Percentiles rank a stretch among this genome's conserved stretches.
Evolutionary conservation across 1,139 yeast species (phyloP).

Genomic region (Lodderomyces pseudojiufengensis): DNA sequence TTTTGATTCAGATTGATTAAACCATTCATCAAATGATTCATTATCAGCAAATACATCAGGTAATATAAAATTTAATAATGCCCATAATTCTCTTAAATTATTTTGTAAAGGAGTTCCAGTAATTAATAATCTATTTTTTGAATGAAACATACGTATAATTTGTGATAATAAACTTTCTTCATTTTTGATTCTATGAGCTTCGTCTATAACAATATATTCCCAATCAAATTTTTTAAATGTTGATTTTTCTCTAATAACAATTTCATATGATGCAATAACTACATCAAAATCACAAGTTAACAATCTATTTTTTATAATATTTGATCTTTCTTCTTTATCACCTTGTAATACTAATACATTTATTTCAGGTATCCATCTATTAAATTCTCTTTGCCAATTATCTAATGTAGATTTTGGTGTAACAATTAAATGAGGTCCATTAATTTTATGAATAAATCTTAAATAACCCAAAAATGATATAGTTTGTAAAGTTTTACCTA

Average conservation of each 20-base stretch:
- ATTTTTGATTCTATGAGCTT: constrained; percentile 78
- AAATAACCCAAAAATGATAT: constrained; percentile 77
- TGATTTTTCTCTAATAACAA: constrained; percentile 70
- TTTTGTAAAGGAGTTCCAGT: constrained; percentile 84
- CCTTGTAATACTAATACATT: constrained; percentile 67
- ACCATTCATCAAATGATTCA: constrained; percentile 74
- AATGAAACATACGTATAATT: constrained; percentile 68
- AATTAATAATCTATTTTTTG: constrained; percentile 63
- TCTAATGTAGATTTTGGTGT: constrained; percentile 80
- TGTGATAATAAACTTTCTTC: constrained; percentile 74
- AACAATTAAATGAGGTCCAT: constrained; percentile 71
- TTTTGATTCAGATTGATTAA: constrained; percentile 25
- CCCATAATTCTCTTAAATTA: constrained; percentile 79
- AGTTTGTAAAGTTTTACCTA: constrained; percentile 93
- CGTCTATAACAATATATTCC: constrained; percentile 76
- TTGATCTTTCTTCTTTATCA: constrained; percentile 61
- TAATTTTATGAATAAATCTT: constrained; percentile 54
- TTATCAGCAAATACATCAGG: constrained; percentile 79
- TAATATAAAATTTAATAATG: constrained; percentile 64
- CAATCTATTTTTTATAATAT: constrained; percentile 49
- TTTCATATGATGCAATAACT: constrained; percentile 69
- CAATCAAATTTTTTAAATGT: constrained; percentile 61
- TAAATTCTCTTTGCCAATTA: constrained; percentile 76
- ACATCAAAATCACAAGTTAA: constrained; percentile 68
- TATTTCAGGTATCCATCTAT: constrained; percentile 77